Conservation (phyloP, 768 basidiomycete genomes). For the Lentinula edodes region DNA sequence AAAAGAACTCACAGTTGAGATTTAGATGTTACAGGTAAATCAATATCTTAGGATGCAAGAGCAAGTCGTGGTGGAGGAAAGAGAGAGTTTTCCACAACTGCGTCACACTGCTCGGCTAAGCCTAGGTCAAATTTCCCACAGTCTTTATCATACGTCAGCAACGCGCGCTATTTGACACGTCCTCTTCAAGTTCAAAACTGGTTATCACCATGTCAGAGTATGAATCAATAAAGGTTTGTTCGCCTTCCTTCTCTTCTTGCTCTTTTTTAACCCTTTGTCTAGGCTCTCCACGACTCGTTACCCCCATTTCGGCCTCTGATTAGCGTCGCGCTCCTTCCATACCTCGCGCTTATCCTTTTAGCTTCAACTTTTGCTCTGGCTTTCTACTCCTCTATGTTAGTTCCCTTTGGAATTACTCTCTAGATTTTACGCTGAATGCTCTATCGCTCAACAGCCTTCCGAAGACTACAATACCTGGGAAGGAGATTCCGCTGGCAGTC, state of each 20-base stretch:
- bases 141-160: not conserved
- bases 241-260: not conserved
- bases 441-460: constrained; percentile 25
- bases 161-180: not conserved
- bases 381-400: constrained; percentile 88
- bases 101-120: not conserved
- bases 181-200: constrained; percentile 25
- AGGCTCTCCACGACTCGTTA: constrained; percentile 57
- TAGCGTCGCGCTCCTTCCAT: constrained; percentile 63
- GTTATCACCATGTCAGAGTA: constrained; percentile 48
- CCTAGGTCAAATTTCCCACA: not conserved
- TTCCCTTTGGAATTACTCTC: constrained; percentile 12
- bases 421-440: constrained; percentile 5
- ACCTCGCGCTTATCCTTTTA: constrained; percentile 70
- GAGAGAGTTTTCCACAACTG: not conserved
- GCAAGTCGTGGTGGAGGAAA: constrained; percentile 1
- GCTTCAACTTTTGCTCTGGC: constrained; percentile 74
- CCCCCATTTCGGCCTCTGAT: constrained; percentile 71
- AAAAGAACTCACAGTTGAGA: constrained; percentile 6
- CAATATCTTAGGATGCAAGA: not conserved
- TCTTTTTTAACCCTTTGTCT: not conserved
- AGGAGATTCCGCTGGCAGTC: constrained; percentile 66
- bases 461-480: constrained; percentile 55
- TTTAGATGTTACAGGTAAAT: not conserved
- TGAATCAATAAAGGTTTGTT: constrained; percentile 44